These are phyloP conservation scores for Phaeoacremonium minimum DNA, from an alignment of 2,329 filamentous ascomycete genomes.

Conservation along the genomic window DNA sequence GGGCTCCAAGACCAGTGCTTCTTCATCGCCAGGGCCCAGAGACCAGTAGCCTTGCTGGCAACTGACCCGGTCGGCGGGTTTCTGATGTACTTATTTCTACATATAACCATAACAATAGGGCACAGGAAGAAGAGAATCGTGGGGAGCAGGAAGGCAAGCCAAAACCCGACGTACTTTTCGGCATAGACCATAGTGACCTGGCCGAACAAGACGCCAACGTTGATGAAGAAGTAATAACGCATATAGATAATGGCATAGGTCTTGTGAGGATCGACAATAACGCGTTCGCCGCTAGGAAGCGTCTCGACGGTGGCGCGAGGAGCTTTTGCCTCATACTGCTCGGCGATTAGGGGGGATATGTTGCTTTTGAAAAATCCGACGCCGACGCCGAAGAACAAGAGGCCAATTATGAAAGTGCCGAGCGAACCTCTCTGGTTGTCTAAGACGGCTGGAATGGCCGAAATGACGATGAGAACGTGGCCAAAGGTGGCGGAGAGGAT, in stretches of 20 bases:
- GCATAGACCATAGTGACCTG: no score
- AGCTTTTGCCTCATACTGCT: conserved; percentile 65
- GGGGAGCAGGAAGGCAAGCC: conserved; percentile 54
- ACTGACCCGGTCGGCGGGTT: no score
- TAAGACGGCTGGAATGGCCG: conserved; percentile 7
- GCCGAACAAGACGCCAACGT: no score
- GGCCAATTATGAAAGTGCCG: conserved; percentile 6
- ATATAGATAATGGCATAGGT: no score
- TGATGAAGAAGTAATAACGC: conserved; percentile 73
- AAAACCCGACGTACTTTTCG: conserved; percentile 65
- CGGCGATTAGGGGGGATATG: conserved; percentile 53
- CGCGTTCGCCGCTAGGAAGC: conserved; percentile 46
- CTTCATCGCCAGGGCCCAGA: no score
- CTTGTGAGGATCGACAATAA: conserved; percentile 62
- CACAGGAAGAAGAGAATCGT: no score
- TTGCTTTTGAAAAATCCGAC: conserved; percentile 57
- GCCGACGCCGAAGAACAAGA: conserved; percentile 14
- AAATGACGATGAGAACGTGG: conserved; percentile 7
- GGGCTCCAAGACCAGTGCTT: no score
- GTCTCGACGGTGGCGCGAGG: conserved; percentile 48
- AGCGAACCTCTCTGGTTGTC: conserved; percentile 8
- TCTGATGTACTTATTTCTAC: no score
- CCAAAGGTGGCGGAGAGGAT: conserved; percentile 8
- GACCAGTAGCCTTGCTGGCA: no score
- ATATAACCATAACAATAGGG: no score